Evolutionary conservation across 768 basidiomycete species (phyloP), one percentile per base, ranked within the genome.

Genomic region (Termitomyces titanicus): DNA sequence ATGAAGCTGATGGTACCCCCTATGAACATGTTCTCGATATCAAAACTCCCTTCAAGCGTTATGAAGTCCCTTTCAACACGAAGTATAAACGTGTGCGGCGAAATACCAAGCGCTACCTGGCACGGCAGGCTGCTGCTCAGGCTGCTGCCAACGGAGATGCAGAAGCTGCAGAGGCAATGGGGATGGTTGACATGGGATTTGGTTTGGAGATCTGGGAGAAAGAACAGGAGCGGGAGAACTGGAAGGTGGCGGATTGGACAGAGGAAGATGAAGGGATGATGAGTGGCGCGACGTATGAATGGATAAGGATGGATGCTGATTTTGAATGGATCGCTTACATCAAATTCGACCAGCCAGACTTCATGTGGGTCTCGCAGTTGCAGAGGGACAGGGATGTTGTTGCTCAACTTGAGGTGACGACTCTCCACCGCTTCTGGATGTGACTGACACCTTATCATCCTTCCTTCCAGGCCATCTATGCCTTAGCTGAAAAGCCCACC

Each of bases 271-370:
- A 97, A 66, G 85, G 88, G 56, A 78, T 81, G 40, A 96, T 98
- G 92, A 86, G 89, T 37, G 92, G 92, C 17, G 95, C 96, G 59
- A 96, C 94, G 3, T 99, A 98, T 70, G 97, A 99, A 72, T 99
- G 96, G 96, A 98, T 99, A 55, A 79, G 97, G 59, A 92, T 98
- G 80, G 97, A 99, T 66, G 94, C 97, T 15, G 97, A 99, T 68
- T 95, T 97, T 69, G 97, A 99, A 73, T 99, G 97, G 97, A 90
- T 98, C 52, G 89, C 92, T n/a, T 81, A 80, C 37, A 82, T 98
- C 58, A 85, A 85, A 59, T 98, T 96, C 60, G 90, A 95, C 48
- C 94, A 98, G 73, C 93, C 92, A 40, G 94, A 95, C 74, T 98
- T 94, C 65, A 96, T 96, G 92, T 99, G 95, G 94, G 90, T 96